Evolutionary conservation across 768 basidiomycete genomes (phyloP).

Genomic region (Cystofilobasidium macerans): DNA sequence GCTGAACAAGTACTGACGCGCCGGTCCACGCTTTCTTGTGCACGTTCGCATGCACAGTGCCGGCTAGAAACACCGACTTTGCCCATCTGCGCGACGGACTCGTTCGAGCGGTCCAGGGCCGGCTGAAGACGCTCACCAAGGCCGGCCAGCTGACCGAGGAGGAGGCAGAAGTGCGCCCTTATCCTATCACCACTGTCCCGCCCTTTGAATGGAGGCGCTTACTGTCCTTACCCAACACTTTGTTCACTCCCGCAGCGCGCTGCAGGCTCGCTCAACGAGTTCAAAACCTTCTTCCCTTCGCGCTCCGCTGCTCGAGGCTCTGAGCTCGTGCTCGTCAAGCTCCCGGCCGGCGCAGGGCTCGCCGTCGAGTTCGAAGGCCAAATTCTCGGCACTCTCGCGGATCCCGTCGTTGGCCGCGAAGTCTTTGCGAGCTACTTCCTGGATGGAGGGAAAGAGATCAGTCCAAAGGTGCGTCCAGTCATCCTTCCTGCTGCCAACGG

Average conservation of each 20-base stretch:
- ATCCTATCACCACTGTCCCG: constrained; percentile 48
- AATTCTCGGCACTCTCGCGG: constrained; percentile 54
- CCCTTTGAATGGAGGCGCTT: not conserved
- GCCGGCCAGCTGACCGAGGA: constrained; percentile 50
- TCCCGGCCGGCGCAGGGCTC: constrained; percentile 40
- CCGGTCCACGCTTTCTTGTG: not conserved
- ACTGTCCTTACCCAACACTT: not conserved
- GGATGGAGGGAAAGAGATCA: constrained; percentile 25
- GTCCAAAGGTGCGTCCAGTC: constrained; percentile 4
- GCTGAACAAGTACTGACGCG: not conserved
- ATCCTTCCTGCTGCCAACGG: no score
- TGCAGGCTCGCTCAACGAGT: constrained; percentile 56
- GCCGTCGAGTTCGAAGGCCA: constrained; percentile 45
- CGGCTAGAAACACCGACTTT: constrained; percentile 64
- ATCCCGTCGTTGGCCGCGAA: constrained; percentile 56
- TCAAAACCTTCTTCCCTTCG: constrained; percentile 50
- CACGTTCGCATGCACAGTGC: constrained; percentile 54
- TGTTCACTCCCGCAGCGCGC: constrained; percentile 48
- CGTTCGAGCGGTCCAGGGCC: constrained; percentile 57
- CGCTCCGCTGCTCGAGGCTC: constrained; percentile 43
- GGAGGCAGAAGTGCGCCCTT: constrained; percentile 44
- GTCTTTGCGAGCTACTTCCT: constrained; percentile 40
- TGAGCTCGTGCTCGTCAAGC: constrained; percentile 45
- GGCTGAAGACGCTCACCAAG: constrained; percentile 48
- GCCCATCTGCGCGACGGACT: constrained; percentile 75